These are phyloP conservation scores for Penicillium lividum DNA, from an alignment of 495 filamentous ascomycete species.

Conservation along the genomic window DNA sequence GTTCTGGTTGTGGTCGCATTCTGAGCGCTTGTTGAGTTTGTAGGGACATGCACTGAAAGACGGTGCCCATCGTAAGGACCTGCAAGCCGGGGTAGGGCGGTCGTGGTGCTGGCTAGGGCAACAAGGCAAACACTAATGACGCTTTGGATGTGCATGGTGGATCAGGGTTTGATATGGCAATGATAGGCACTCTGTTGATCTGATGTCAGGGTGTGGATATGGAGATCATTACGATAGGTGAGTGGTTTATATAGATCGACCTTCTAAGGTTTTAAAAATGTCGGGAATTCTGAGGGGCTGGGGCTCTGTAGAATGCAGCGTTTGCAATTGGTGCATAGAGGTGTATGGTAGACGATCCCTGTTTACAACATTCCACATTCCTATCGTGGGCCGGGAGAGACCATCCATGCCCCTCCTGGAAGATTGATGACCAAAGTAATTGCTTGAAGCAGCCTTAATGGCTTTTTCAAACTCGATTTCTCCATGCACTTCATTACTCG, in stretches of 20 bases:
- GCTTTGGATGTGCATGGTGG: conserved; percentile 29
- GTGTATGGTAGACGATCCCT: conserved; percentile 6
- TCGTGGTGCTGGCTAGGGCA: conserved; percentile 23
- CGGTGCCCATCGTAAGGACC: conserved; percentile 25
- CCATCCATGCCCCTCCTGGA: background rate
- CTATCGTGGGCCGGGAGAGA: conserved; percentile 8
- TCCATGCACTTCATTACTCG: background rate
- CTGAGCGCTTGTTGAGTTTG: conserved; percentile 19
- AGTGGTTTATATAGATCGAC: conserved; percentile 16
- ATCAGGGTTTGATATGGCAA: background rate
- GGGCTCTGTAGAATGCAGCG: conserved; percentile 1
- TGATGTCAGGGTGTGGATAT: background rate
- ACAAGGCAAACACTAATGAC: conserved; percentile 21
- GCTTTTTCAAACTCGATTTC: background rate
- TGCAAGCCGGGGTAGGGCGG: conserved; percentile 23
- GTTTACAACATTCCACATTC: conserved; percentile 26
- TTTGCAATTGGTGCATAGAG: background rate
- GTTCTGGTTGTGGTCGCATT: conserved; percentile 25
- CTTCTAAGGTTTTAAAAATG: background rate
- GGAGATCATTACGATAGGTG: background rate
- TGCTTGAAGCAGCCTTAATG: background rate
- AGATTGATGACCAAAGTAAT: background rate
- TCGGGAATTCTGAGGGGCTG: conserved; percentile 8
- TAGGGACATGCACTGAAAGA: conserved; percentile 19
- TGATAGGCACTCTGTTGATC: background rate